These are phyloP conservation scores for Pyrenophora tritici-repentis DNA, from an alignment of 2,329 filamentous ascomycete genomes.

Conservation along the genomic window DNA sequence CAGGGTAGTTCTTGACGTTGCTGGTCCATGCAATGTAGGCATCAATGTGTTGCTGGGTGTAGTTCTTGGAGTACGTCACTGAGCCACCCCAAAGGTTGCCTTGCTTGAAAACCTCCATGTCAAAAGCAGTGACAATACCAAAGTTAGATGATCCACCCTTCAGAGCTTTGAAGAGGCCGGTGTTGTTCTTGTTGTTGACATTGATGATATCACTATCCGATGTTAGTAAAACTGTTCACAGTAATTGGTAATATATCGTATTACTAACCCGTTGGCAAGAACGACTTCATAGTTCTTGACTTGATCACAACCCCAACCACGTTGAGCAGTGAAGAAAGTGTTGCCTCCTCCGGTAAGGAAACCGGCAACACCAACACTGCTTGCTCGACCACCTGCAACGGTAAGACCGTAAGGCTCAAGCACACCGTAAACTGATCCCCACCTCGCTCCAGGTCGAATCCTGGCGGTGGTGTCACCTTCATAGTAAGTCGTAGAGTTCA, in stretches of 20 bases:
- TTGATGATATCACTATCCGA: conserved; percentile 37
- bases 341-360: conserved; percentile 38
- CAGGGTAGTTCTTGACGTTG: conserved; percentile 29
- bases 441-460: conserved; percentile 36
- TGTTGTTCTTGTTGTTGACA: conserved; percentile 41
- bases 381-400: conserved; percentile 32
- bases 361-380: conserved; percentile 34
- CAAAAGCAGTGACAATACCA: conserved; percentile 33
- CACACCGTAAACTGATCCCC: conserved; percentile 42
- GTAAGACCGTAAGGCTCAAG: conserved; percentile 22
- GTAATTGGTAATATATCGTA: no score
- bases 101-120: conserved; percentile 27
- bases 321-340: conserved; percentile 28
- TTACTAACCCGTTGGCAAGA: conserved; percentile 40
- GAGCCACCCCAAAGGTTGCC: conserved; percentile 32
- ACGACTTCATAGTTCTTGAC: conserved; percentile 45
- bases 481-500: conserved; percentile 25
- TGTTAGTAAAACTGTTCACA: conserved; percentile 29
- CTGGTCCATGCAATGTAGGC: conserved; percentile 30
- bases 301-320: conserved; percentile 35
- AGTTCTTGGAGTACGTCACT: conserved; percentile 20
- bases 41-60: conserved; percentile 21
- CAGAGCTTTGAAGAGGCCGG: conserved; percentile 48
- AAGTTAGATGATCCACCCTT: conserved; percentile 41
- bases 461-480: conserved; percentile 19